Conservation (phyloP, 2,329 filamentous ascomycete genomes). For the Herpomyces periplanetae region DNA sequence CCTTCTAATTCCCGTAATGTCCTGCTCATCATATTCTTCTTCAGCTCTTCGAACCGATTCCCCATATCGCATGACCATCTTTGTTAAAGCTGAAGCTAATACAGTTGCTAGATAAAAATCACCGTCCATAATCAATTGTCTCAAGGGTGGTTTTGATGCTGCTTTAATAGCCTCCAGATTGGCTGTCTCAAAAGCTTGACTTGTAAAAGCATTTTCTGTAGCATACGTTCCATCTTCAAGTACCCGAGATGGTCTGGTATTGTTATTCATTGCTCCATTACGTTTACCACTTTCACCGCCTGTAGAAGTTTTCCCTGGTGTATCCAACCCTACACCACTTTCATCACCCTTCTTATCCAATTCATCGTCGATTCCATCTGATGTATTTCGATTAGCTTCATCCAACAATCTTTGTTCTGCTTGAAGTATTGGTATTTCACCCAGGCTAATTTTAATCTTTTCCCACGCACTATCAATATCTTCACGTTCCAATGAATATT, state of each 20-base stretch:
- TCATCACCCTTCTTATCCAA: slow-evolving; percentile 17
- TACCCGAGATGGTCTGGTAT: slow-evolving; percentile 39
- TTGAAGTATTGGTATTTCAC: slow-evolving; percentile 80
- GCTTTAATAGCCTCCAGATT: slow-evolving; percentile 87
- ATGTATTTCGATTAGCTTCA: too few species aligned
- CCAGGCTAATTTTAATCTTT: slow-evolving; percentile 59
- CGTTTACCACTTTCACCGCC: too few species aligned
- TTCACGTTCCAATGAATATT: slow-evolving; percentile 71
- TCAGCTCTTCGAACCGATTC: slow-evolving; percentile 56
- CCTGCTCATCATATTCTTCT: too few species aligned
- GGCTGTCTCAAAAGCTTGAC: slow-evolving; percentile 52
- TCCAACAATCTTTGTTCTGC: slow-evolving; percentile 75
- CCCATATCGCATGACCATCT: slow-evolving; percentile 84
- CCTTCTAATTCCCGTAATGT: too few species aligned
- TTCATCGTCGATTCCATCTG: slow-evolving; percentile 18
- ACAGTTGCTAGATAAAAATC: slow-evolving; percentile 89
- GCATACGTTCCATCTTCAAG: slow-evolving; percentile 89
- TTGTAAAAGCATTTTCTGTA: slow-evolving; percentile 78
- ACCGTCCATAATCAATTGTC: slow-evolving; percentile 76
- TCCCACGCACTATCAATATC: slow-evolving; percentile 94
- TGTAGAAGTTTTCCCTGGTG: too few species aligned
- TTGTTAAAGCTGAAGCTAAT: slow-evolving; percentile 75
- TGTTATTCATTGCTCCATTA: slow-evolving; percentile 49
- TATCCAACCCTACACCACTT: too few species aligned
- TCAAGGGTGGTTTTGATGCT: slow-evolving; percentile 70